These are phyloP conservation scores for Geoglossum cookeanum DNA, from an alignment of 2,329 filamentous ascomycete species.

Conservation along the genomic window DNA sequence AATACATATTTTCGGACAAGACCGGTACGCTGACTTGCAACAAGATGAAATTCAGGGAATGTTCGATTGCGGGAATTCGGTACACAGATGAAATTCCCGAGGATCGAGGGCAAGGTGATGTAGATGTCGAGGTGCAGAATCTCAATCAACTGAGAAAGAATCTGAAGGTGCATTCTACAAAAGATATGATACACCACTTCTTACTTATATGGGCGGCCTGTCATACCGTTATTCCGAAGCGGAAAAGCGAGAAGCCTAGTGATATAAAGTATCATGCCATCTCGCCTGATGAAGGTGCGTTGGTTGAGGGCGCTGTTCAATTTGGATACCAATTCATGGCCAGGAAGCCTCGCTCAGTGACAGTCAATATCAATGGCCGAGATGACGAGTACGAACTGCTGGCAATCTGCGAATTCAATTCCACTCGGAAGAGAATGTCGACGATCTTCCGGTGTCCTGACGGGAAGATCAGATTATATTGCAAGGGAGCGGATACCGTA, in stretches of 20 bases:
- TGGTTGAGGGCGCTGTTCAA: conserved; percentile 73
- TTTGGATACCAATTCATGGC: conserved; percentile 84
- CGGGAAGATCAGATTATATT: conserved; percentile 83
- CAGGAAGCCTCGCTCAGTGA: conserved; percentile 72
- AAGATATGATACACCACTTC: conserved; percentile 60
- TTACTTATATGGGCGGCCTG: conserved; percentile 72
- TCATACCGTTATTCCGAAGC: conserved; percentile 93
- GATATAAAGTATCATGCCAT: conserved; percentile 95
- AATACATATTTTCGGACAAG: conserved; percentile 97
- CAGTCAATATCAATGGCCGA: conserved; percentile 55
- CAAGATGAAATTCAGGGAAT: conserved; percentile 96
- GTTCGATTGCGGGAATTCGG: conserved; percentile 79
- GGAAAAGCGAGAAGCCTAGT: conserved; percentile 54
- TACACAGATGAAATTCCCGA: conserved; percentile 87
- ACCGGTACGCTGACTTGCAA: conserved; percentile 96
- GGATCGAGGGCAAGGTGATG: conserved; percentile 66
- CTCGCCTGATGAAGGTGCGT: conserved; percentile 89
- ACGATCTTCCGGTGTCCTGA: conserved; percentile 93
- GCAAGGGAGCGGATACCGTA: conserved; percentile 93
- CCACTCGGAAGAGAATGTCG: conserved; percentile 92
- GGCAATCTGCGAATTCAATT: conserved; percentile 98
- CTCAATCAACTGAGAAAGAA: conserved; percentile 61
- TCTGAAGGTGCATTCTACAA: conserved; percentile 38
- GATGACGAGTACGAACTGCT: conserved; percentile 74
- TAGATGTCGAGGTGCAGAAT: conserved; percentile 64